A percentile compares a stretch with the other conserved stretches of the same genome.
Conservation (phyloP, 805 yeast genomes). For the Monosporozyma yasuniensis region DNA sequence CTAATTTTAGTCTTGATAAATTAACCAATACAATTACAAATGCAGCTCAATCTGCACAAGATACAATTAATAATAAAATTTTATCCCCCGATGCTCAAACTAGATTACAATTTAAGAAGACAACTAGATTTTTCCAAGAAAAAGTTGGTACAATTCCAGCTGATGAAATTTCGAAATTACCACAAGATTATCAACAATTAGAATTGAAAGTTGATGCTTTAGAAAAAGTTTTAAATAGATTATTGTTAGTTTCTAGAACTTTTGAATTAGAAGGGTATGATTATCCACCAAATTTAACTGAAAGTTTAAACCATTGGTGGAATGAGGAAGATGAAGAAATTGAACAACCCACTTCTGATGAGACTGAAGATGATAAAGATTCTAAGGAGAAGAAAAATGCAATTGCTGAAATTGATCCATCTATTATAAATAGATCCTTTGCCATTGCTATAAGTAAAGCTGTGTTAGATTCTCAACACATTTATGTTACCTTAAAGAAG, state of each 20-base stretch:
- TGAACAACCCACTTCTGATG: conserved; percentile 8
- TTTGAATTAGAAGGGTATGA: conserved; percentile 71
- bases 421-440: conserved; percentile 55
- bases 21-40: conserved; percentile 22
- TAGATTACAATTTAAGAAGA: conserved; percentile 21
- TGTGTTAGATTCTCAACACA: conserved; percentile 42
- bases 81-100: conserved; percentile 27
- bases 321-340: conserved; percentile 7
- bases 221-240: conserved; percentile 47
- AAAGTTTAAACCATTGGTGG: conserved; percentile 53
- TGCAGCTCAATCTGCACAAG: conserved; percentile 28
- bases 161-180: conserved; percentile 56
- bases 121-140: conserved; percentile 38
- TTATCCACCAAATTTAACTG: conserved; percentile 71
- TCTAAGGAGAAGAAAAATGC: conserved; percentile 8
- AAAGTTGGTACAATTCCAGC: conserved; percentile 52
- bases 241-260: conserved; percentile 46
- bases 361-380: conserved; percentile 4
- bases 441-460: conserved; percentile 60
- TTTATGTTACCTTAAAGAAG: conserved; percentile 24
- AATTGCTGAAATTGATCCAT: conserved; percentile 7
- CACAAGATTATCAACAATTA: conserved; percentile 59
- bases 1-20: conserved; percentile 24
- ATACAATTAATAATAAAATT: conserved; percentile 21
- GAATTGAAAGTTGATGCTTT: conserved; percentile 61